Evolutionary conservation across 768 basidiomycete species (phyloP).

Genomic region (Mycena amicta): DNA sequence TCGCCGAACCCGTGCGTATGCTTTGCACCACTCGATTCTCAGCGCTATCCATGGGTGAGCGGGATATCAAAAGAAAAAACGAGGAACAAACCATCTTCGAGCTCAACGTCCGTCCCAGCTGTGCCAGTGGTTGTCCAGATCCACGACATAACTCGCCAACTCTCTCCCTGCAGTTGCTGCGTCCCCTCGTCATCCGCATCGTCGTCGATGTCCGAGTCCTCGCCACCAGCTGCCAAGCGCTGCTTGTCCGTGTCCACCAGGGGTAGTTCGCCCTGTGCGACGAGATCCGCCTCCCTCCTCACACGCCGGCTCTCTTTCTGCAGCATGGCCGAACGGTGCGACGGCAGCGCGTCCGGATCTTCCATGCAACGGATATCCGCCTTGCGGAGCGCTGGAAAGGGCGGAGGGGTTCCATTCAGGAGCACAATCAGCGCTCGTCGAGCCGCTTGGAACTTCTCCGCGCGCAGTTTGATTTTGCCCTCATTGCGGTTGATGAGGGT

Average conservation of each 20-base stretch:
- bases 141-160: background rate
- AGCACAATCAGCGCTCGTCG: background rate
- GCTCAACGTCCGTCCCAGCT: background rate
- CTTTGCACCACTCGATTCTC: slow-evolving; percentile 11
- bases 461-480: background rate
- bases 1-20: background rate
- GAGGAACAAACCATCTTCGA: background rate
- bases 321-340: background rate
- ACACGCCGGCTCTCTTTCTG: background rate
- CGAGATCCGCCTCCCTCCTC: background rate
- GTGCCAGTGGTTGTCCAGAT: background rate
- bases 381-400: background rate
- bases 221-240: background rate
- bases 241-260: background rate
- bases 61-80: background rate
- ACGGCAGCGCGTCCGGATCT: too few relatives aligned
- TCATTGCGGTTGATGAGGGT: background rate
- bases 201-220: background rate
- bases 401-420: background rate
- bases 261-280: background rate
- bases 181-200: background rate
- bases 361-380: background rate
- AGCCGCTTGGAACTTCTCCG: slow-evolving; percentile 10
- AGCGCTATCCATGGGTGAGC: background rate
- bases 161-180: background rate